phyloP scores from a whole-genome alignment of 176 grass and related monocot species.

The Carex scoparia region DNA sequence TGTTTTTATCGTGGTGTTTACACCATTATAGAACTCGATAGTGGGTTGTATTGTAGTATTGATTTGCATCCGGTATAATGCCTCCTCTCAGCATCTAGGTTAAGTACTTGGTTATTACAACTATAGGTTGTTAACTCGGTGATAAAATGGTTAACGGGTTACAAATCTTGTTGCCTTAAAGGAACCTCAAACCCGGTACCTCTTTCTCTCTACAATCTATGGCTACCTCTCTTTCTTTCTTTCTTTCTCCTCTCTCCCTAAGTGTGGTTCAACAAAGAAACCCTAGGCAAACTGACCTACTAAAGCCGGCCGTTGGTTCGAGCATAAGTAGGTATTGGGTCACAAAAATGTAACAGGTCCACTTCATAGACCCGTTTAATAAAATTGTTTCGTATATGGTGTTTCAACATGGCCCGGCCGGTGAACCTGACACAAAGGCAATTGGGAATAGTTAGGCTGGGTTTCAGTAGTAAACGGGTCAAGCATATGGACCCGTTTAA shows the following conservation, averaged over 20 bases:
- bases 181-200: background rate
- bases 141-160: constrained; percentile 1
- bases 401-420: background rate
- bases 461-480: background rate
- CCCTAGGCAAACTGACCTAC: background rate
- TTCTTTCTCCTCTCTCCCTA: background rate
- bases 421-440: background rate
- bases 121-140: background rate
- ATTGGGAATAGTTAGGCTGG: background rate
- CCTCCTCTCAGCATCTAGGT: constrained; percentile 17
- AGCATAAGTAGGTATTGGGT: constrained; percentile 4
- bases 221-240: background rate
- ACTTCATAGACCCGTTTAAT: background rate
- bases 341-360: background rate
- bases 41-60: background rate
- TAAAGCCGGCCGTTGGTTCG: background rate
- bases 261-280: background rate
- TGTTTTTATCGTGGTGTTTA: background rate
- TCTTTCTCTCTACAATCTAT: background rate
- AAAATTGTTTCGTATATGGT: constrained; percentile 4
- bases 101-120: background rate
- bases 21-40: constrained; percentile 11
- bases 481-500: background rate
- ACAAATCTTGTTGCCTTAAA: constrained; percentile 17
- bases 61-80: constrained; percentile 6